Percentiles rank a stretch among this genome's conserved stretches.
Conservation (phyloP, 805 yeast species). For the Candida ovalis region DNA sequence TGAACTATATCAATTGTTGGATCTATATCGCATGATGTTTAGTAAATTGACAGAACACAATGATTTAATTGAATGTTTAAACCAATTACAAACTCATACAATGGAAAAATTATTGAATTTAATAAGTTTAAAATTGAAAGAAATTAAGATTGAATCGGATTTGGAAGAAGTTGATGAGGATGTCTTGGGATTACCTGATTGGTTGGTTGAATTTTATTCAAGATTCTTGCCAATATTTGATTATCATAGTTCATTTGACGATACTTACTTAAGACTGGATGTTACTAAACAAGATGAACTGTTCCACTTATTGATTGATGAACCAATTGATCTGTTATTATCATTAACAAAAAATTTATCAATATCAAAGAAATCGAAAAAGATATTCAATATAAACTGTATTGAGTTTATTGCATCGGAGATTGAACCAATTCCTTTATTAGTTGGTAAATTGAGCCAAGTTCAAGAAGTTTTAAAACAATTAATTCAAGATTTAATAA, state of each 20-base stretch:
- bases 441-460: conserved; percentile 36
- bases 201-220: conserved; percentile 65
- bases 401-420: conserved; percentile 55
- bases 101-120: conserved; percentile 38
- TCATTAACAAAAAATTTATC: conserved; percentile 20
- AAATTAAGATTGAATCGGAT: conserved; percentile 28
- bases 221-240: conserved; percentile 59
- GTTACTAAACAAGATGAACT: conserved; percentile 35
- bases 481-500: conserved; percentile 37
- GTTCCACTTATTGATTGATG: conserved; percentile 40
- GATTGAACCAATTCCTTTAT: conserved; percentile 42
- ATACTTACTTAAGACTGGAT: conserved; percentile 40
- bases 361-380: conserved; percentile 26
- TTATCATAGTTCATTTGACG: conserved; percentile 28
- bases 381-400: conserved; percentile 53
- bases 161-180: conserved; percentile 43
- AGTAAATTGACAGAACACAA: conserved; percentile 35
- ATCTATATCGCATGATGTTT: conserved; percentile 69
- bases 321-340: conserved; percentile 40
- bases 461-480: conserved; percentile 33
- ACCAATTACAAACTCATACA: conserved; percentile 32
- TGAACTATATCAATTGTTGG: conserved; percentile 59
- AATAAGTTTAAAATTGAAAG: conserved; percentile 36
- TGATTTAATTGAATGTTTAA: conserved; percentile 24
- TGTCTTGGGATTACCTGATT: conserved; percentile 71